phyloP scores from a whole-genome alignment of 164 flowering plant genomes.

The Euptelea pleiosperma region DNA sequence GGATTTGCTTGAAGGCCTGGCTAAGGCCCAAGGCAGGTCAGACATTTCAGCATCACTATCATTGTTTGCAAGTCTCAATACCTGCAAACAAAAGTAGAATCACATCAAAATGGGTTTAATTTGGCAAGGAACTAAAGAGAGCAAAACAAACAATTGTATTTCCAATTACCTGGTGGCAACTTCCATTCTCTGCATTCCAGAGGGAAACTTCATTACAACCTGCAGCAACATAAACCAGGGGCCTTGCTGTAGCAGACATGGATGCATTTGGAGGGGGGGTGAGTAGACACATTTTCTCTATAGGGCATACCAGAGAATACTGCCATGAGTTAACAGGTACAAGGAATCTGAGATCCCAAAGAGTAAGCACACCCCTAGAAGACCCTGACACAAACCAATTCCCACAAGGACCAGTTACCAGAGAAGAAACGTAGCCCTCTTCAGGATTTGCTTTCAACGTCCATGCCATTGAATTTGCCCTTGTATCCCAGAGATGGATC shows the following conservation, averaged over 20 bases:
- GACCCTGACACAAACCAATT: constrained; percentile 99
- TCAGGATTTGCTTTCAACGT: constrained; percentile 67
- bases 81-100: constrained; percentile 40
- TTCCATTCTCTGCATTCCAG: constrained; percentile 98
- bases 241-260: constrained; percentile 56
- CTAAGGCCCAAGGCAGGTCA: constrained; percentile 81
- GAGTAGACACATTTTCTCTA: constrained; percentile 85
- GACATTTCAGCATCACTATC: constrained; percentile 56
- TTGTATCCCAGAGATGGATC: constrained; percentile 90
- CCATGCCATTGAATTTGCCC: constrained; percentile 60
- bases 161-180: constrained; percentile 86
- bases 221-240: constrained; percentile 94
- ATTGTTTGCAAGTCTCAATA: constrained; percentile 57
- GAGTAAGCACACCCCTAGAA: constrained; percentile 90
- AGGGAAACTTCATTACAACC: constrained; percentile 95
- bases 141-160: background rate
- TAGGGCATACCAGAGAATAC: constrained; percentile 65
- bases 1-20: constrained; percentile 54
- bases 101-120: background rate
- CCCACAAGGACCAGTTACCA: constrained; percentile 80
- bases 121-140: background rate
- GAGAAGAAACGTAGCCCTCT: constrained; percentile 80
- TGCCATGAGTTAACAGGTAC: constrained; percentile 92
- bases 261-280: constrained; percentile 62
- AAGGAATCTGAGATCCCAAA: constrained; percentile 96